Percentiles rank a stretch among this genome's conserved stretches.
phyloP scores from a whole-genome alignment of 2,329 filamentous ascomycete species.

The Chrysosporium queenslandicum region DNA sequence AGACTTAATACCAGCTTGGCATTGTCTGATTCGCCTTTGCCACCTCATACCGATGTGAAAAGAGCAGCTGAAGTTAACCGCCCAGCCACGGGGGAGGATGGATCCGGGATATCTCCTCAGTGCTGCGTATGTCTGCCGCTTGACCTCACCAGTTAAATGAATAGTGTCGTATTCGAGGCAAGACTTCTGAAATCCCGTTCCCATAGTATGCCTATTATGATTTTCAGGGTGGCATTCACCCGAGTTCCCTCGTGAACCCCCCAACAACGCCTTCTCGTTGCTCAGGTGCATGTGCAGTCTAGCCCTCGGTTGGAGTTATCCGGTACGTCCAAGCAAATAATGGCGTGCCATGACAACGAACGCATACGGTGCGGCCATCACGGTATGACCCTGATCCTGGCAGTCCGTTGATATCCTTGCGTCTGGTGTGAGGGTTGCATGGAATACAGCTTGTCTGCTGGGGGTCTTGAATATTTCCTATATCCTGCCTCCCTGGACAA shows the following conservation, averaged over 20 bases:
- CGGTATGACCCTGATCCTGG: constrained; percentile 4
- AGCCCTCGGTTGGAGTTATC: constrained; percentile 8
- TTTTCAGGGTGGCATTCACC: constrained; percentile 10
- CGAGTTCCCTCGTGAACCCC: neutral
- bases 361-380: neutral
- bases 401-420: constrained; percentile 7
- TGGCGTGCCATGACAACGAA: constrained; percentile 1
- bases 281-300: constrained; percentile 2
- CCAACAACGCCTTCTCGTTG: constrained; percentile 1
- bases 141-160: constrained; percentile 6
- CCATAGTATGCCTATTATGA: constrained; percentile 8
- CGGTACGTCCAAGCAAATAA: constrained; percentile 2
- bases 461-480: constrained; percentile 2
- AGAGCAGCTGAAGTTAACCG: neutral
- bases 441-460: constrained; percentile 3
- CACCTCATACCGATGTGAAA: constrained; percentile 1
- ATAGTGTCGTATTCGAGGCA: constrained; percentile 7
- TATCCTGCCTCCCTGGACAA: neutral
- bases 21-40: neutral
- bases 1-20: neutral
- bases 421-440: constrained; percentile 7
- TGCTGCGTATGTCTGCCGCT: neutral
- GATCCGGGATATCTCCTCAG: constrained; percentile 1
- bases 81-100: constrained; percentile 4
- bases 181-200: neutral